These are phyloP conservation scores for Wickerhamiella alocasiicola DNA, from an alignment of 805 yeast species.

Conservation along the genomic window DNA sequence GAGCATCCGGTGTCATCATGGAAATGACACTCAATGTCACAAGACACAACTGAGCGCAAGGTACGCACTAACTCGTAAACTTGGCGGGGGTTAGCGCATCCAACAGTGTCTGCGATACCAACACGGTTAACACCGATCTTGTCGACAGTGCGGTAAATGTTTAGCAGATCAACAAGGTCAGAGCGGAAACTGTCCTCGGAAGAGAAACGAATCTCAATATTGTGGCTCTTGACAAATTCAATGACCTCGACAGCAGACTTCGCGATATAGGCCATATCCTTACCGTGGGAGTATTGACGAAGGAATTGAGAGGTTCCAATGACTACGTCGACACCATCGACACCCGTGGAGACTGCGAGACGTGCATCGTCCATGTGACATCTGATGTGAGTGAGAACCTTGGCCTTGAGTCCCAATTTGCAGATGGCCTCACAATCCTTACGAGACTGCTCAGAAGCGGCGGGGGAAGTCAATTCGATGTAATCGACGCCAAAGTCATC, in stretches of 20 bases:
- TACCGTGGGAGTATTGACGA: conserved; percentile 92
- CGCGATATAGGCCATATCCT: conserved; percentile 96
- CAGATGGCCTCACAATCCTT: conserved; percentile 95
- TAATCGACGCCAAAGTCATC: conserved; percentile 98
- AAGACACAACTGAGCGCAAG: conserved; percentile 79
- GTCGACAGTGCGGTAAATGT: conserved; percentile 92
- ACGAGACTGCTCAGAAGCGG: conserved; percentile 90
- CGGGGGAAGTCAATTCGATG: conserved; percentile 95
- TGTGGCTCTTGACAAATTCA: conserved; percentile 92
- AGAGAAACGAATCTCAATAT: conserved; percentile 91
- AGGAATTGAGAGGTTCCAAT: conserved; percentile 94
- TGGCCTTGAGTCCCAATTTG: conserved; percentile 90
- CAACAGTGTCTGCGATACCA: conserved; percentile 98
- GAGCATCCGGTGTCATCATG: conserved; percentile 99
- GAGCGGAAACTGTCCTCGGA: conserved; percentile 97
- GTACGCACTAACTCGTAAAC: conserved; percentile 94
- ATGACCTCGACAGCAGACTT: conserved; percentile 92
- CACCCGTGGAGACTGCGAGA: conserved; percentile 96
- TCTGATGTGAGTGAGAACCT: conserved; percentile 90
- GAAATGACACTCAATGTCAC: conserved; percentile 98
- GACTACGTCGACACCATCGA: conserved; percentile 97
- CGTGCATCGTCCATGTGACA: conserved; percentile 99
- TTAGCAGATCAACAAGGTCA: conserved; percentile 86
- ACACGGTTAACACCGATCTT: conserved; percentile 97
- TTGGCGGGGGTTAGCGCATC: conserved; percentile 98